A percentile compares a stretch with the other conserved stretches of the same genome.
phyloP scores from a whole-genome alignment of 73 alveolate genomes.

The Urostyla sp. region DNA sequence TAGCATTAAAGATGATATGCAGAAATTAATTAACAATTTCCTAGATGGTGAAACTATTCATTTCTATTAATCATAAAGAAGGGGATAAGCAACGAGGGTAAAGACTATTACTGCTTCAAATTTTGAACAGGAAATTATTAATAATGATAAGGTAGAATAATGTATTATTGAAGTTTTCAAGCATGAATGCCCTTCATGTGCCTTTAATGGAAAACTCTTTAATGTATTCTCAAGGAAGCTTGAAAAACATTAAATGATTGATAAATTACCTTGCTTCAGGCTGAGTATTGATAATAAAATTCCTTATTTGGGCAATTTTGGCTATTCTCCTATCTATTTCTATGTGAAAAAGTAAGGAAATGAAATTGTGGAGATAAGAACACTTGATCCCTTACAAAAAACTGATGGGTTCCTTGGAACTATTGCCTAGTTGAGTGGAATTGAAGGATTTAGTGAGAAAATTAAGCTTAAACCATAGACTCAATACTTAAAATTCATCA shows the following conservation, averaged over 20 bases:
- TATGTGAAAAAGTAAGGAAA: constrained; percentile 61
- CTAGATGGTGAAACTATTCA: constrained; percentile 48
- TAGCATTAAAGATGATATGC: constrained; percentile 40
- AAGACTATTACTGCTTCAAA: constrained; percentile 48
- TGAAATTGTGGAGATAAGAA: constrained; percentile 57
- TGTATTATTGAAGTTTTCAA: constrained; percentile 72
- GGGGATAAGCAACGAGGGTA: constrained; percentile 55
- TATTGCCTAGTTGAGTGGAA: constrained; percentile 24
- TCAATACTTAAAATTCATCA: constrained; percentile 47
- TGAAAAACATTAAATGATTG: constrained; percentile 49
- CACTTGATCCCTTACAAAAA: constrained; percentile 59
- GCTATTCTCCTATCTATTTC: constrained; percentile 70
- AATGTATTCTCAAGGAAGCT: constrained; percentile 71
- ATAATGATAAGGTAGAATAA: constrained; percentile 45
- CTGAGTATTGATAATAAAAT: constrained; percentile 62
- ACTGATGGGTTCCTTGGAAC: constrained; percentile 33
- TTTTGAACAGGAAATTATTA: constrained; percentile 54
- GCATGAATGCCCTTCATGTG: constrained; percentile 77
- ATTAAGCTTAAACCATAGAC: constrained; percentile 57
- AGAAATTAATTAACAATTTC: constrained; percentile 61
- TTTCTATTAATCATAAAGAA: constrained; percentile 54
- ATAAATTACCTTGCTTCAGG: constrained; percentile 67
- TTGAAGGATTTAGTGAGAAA: constrained; percentile 33
- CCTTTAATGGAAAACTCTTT: constrained; percentile 64
- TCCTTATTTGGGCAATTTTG: constrained; percentile 67